phyloP scores from a whole-genome alignment of 306 rosid species.

The Pyrus betulifolia region DNA sequence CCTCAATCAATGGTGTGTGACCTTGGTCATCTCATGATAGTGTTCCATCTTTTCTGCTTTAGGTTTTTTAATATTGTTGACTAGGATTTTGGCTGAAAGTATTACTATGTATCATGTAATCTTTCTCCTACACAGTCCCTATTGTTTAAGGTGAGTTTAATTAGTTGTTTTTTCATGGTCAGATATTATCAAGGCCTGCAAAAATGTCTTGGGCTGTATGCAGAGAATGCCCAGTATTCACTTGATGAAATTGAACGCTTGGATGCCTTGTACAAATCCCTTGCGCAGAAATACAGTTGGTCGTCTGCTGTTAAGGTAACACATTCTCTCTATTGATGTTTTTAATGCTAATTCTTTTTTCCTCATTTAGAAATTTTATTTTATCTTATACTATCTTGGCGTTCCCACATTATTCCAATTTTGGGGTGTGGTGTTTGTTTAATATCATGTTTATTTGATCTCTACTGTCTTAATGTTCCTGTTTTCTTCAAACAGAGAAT shows the following conservation, averaged over 20 bases:
- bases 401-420: background rate
- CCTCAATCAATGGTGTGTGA: background rate
- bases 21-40: background rate
- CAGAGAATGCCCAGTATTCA: slow-evolving; percentile 57
- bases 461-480: background rate
- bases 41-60: background rate
- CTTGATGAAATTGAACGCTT: slow-evolving; percentile 61
- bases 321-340: background rate
- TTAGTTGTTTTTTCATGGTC: slow-evolving; percentile 18
- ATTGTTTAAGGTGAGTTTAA: background rate
- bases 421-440: background rate
- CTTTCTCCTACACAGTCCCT: background rate
- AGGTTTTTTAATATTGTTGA: background rate
- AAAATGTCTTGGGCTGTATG: slow-evolving; percentile 71
- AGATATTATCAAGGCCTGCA: slow-evolving; percentile 96
- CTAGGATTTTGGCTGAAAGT: background rate
- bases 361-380: too few species aligned
- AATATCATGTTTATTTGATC: background rate
- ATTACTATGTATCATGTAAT: background rate
- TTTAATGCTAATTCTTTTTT: background rate
- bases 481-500: slow-evolving; percentile 57
- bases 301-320: slow-evolving; percentile 93
- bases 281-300: slow-evolving; percentile 70
- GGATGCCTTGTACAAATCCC: slow-evolving; percentile 65
- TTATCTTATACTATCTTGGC: background rate